Evolutionary conservation across 2,329 filamentous ascomycete genomes (phyloP), one percentile per base, ranked within the genome.

Genomic region (Ascochyta clinopodiicola): DNA sequence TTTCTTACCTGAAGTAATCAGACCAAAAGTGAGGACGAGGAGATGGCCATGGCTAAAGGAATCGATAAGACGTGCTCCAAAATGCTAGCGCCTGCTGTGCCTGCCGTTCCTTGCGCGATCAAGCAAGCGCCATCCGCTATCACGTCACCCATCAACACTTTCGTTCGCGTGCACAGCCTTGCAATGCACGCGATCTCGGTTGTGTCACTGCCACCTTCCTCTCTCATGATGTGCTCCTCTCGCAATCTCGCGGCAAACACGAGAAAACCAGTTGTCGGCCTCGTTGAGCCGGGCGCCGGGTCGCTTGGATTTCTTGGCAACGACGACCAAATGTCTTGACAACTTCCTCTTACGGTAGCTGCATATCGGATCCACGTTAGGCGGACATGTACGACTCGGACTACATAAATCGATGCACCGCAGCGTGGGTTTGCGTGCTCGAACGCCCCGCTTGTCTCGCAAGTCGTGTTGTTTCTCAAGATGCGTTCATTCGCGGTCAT

Each of bases 341-440:
- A 71, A 71, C 72, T 75, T 61, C 72, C 70, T 54, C 34, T 73
- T 70, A 44, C 44, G 72, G 72, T 64, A 75, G 64, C 64, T 72
- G 60, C 51, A 47, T 66, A 62, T 60, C 59, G 56, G 49, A 51
- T 59, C 55, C 63, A 59, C 64, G 51, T 67, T 63, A 57, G 62
- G 45, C 40, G 51, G 48, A 62, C 56, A 62, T 63, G 61, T 58
- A 47, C 53, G 38, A 55, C 66, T 44, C 56, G 44, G 39, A 52
- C 35, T 59, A 67, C 52, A 65, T 69, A 69, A 68, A 62, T 42
- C 35, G 36, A 34, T 29, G 43, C 35, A 21, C 31, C 24, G 42
- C 50, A 44, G 48, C 48, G 58, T 44, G 19, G 12, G 27, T 38
- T 52, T 44, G 45, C 47, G 56, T 55, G 58, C 44, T 61, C 53